A percentile compares a stretch with the other conserved stretches of the same genome.
Conservation (phyloP, 2,329 filamentous ascomycete species). For the Fusarium phyllophilum region DNA sequence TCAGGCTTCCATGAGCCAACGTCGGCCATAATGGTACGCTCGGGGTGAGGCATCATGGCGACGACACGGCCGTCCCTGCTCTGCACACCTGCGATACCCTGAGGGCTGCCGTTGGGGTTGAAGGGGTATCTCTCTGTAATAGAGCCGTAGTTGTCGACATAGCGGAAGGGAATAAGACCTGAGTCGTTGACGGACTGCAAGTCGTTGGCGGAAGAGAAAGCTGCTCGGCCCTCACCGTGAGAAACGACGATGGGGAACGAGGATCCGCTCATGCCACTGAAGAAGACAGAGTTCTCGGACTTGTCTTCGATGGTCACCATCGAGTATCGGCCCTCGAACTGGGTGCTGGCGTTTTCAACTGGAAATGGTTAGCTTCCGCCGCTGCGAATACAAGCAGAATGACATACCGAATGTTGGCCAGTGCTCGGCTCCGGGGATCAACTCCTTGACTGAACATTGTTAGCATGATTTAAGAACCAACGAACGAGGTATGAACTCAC, state of each 20-base stretch:
- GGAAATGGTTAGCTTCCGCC: not conserved
- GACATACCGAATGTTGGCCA: constrained; percentile 68
- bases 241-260: constrained; percentile 45
- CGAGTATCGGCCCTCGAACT: constrained; percentile 44
- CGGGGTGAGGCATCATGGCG: constrained; percentile 93
- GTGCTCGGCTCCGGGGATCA: constrained; percentile 43
- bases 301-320: constrained; percentile 43
- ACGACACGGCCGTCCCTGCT: constrained; percentile 82
- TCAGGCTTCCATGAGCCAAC: constrained; percentile 78
- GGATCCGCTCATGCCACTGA: constrained; percentile 41
- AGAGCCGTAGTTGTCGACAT: constrained; percentile 80
- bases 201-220: constrained; percentile 67
- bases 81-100: constrained; percentile 82
- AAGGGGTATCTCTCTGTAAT: constrained; percentile 86
- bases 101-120: constrained; percentile 86
- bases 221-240: constrained; percentile 75
- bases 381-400: not conserved
- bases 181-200: constrained; percentile 67
- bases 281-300: constrained; percentile 42
- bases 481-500: constrained; percentile 5
- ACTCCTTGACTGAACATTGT: constrained; percentile 37
- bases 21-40: constrained; percentile 85
- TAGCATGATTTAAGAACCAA: not conserved
- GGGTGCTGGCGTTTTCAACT: constrained; percentile 73
- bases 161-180: constrained; percentile 80